Evolutionary conservation across 208 protist species (phyloP).

Genomic region (Crithidia fasciculata): DNA sequence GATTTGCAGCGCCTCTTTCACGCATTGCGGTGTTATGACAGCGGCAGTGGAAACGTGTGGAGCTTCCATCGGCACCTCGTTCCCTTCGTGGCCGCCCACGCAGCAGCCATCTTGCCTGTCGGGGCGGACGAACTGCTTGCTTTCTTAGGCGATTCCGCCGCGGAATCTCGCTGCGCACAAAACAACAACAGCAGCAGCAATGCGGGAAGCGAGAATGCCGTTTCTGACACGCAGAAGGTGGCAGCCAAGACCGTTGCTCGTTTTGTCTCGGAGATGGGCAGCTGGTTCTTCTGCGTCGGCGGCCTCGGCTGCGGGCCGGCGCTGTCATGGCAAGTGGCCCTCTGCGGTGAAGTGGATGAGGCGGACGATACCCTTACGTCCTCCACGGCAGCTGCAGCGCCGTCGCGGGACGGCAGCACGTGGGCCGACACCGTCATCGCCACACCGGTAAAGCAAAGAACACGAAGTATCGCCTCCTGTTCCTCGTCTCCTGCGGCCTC

Average conservation of each 20-base stretch:
- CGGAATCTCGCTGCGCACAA: too few relatives aligned
- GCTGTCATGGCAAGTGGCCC: neutral
- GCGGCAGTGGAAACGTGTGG: neutral
- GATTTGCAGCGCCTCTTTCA: slow-evolving; percentile 8
- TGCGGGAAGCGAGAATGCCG: too few relatives aligned
- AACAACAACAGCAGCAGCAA: too few relatives aligned
- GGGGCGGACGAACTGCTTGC: neutral
- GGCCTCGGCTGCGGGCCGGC: slow-evolving; percentile 5
- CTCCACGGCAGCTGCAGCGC: too few relatives aligned
- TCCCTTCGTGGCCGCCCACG: slow-evolving; percentile 19
- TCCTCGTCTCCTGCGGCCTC: neutral
- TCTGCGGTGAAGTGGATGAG: neutral
- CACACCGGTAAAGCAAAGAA: too few relatives aligned
- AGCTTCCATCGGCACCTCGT: slow-evolving; percentile 17
- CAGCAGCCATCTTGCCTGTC: slow-evolving; percentile 8
- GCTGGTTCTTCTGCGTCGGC: slow-evolving; percentile 24
- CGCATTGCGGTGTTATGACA: neutral
- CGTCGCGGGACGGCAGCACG: too few relatives aligned
- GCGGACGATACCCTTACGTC: too few relatives aligned
- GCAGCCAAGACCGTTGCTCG: neutral
- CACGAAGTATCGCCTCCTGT: neutral
- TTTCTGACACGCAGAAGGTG: neutral
- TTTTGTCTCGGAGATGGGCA: slow-evolving; percentile 24
- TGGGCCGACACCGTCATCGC: too few relatives aligned
- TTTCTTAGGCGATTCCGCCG: slow-evolving; percentile 7